Evolutionary conservation across 2,329 filamentous ascomycete species (phyloP).

Genomic region (Exophiala mesophila): DNA sequence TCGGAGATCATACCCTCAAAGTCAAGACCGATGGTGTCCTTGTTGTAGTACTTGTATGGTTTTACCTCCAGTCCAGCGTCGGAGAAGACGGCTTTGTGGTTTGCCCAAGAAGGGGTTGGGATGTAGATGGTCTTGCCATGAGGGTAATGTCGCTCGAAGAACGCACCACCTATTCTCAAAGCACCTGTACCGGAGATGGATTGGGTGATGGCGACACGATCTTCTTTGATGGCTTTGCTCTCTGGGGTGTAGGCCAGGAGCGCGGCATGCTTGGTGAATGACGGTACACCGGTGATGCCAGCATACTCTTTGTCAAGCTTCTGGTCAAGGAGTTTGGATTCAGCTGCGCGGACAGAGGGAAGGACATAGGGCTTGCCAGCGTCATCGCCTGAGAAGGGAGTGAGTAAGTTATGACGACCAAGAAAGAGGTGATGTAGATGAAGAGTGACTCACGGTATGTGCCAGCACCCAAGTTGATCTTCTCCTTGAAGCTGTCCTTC

Average conservation of each 20-base stretch:
- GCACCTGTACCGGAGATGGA: conserved; percentile 97
- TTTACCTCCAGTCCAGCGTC: conserved; percentile 86
- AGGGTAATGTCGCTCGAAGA: conserved; percentile 87
- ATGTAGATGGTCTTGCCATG: conserved; percentile 94
- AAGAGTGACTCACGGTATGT: conserved; percentile 68
- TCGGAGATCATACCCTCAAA: conserved; percentile 90
- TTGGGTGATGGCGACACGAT: conserved; percentile 86
- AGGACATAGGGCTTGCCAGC: conserved; percentile 97
- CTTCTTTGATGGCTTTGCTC: conserved; percentile 67
- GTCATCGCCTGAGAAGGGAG: conserved; percentile 60
- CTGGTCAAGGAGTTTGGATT: conserved; percentile 74
- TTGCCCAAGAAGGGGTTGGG: conserved; percentile 93
- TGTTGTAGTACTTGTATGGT: conserved; percentile 99
- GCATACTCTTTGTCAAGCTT: conserved; percentile 58
- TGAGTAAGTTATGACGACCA: conserved; percentile 1
- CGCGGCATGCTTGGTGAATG: conserved; percentile 89
- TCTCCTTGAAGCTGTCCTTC: conserved; percentile 85
- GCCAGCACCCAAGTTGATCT: conserved; percentile 98
- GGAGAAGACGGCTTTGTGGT: conserved; percentile 94
- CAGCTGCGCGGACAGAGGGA: conserved; percentile 82
- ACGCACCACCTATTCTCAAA: conserved; percentile 87
- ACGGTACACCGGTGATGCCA: conserved; percentile 89
- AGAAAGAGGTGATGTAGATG: not conserved
- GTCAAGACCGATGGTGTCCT: conserved; percentile 95
- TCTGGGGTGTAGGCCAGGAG: conserved; percentile 83